Evolutionary conservation across 1,284 basidiomycete genomes (phyloP).

Genomic region (Trichosporon ovoides): DNA sequence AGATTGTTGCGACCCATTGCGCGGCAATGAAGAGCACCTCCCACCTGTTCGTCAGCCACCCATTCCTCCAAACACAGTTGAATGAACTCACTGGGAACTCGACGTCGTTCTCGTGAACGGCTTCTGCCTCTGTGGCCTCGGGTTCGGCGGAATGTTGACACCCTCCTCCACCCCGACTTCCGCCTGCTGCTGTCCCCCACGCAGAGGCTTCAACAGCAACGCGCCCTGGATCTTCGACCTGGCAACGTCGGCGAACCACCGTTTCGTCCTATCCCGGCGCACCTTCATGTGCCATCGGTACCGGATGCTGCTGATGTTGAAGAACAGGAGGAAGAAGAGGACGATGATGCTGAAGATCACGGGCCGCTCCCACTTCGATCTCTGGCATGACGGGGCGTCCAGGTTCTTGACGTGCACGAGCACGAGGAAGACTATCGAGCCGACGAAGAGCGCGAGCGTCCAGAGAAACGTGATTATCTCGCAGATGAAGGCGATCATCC

Average conservation of each 20-base stretch:
- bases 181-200: not conserved
- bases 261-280: not conserved
- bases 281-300: conserved; percentile 1
- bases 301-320: not conserved
- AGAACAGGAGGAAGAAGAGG: not conserved
- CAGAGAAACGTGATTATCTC: not conserved
- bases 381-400: not conserved
- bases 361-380: not conserved
- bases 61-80: not conserved
- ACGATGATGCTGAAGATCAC: not conserved
- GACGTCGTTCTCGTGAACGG: not conserved
- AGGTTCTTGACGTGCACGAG: not conserved
- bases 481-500: not conserved
- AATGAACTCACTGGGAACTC: not conserved
- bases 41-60: not conserved
- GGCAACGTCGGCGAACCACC: not conserved
- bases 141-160: not conserved
- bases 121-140: not conserved
- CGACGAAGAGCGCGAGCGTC: not conserved
- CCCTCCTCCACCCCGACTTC: not conserved
- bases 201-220: not conserved
- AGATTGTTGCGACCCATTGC: not conserved
- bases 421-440: not conserved
- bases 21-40: not conserved
- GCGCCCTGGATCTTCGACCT: not conserved